Percentiles rank a stretch among this genome's conserved stretches.
Evolutionary conservation across 2,329 filamentous ascomycete genomes (phyloP).

Genomic region (Aspergillus ochraceoroseus): DNA sequence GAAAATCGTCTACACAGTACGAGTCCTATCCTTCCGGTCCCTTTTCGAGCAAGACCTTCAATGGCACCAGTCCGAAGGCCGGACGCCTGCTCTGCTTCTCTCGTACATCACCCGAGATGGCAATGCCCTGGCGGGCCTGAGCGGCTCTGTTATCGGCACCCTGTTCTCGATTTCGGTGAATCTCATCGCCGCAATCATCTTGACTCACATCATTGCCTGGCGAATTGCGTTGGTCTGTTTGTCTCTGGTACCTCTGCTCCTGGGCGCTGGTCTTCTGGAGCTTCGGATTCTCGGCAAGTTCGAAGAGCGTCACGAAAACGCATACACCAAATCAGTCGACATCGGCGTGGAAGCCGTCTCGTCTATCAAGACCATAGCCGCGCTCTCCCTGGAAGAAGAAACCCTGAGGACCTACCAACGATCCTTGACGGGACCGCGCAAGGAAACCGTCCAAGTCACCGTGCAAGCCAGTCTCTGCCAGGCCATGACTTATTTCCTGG

Average conservation of each 20-base stretch:
- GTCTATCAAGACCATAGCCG: constrained; percentile 51
- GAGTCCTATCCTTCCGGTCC: constrained; percentile 60
- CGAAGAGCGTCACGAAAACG: constrained; percentile 52
- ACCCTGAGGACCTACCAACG: constrained; percentile 45
- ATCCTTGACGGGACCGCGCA: constrained; percentile 46
- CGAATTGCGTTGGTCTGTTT: constrained; percentile 70
- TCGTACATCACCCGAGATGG: constrained; percentile 66
- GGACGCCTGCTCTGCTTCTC: constrained; percentile 58
- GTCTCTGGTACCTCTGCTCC: constrained; percentile 61
- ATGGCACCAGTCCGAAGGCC: constrained; percentile 63
- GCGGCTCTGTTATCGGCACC: constrained; percentile 65
- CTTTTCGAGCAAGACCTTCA: constrained; percentile 62
- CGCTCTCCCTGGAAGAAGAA: constrained; percentile 50
- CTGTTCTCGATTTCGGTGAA: constrained; percentile 64
- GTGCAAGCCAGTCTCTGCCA: constrained; percentile 46
- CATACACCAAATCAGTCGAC: constrained; percentile 49
- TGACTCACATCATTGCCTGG: constrained; percentile 69
- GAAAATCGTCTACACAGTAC: constrained; percentile 59
- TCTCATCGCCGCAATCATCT: constrained; percentile 61
- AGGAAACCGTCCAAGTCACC: constrained; percentile 48
- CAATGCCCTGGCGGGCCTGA: constrained; percentile 62
- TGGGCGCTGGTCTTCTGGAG: constrained; percentile 66
- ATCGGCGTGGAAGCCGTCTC: constrained; percentile 51
- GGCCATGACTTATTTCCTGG: constrained; percentile 44
- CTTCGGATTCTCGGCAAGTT: constrained; percentile 56